Conservation (phyloP, 1,284 basidiomycete genomes). For the Phenoliferia sp. region DNA sequence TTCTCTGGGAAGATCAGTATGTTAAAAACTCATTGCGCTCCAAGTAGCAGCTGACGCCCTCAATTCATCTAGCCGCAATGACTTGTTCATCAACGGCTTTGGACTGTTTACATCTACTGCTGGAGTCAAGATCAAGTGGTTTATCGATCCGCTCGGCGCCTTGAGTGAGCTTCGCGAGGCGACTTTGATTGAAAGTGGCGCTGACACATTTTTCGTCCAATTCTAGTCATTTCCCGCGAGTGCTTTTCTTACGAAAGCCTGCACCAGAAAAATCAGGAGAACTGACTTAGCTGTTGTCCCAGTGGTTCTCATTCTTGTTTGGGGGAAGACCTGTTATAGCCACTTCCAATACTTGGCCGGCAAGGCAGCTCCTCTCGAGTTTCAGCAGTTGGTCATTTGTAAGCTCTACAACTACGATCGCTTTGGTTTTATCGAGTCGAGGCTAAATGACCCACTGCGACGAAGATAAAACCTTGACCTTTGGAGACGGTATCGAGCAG, state of each 20-base stretch:
- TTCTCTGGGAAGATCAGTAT: constrained; percentile 87
- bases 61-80: constrained; percentile 26
- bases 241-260: too few relatives aligned
- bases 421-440: too few relatives aligned
- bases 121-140: constrained; percentile 80
- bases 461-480: constrained; percentile 72
- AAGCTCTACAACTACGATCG: too few relatives aligned
- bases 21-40: background rate
- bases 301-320: constrained; percentile 26
- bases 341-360: constrained; percentile 87
- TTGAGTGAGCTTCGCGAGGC: constrained; percentile 50
- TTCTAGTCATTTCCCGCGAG: background rate
- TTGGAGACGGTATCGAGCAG: constrained; percentile 75
- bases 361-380: constrained; percentile 83
- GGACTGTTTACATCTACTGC: constrained; percentile 83
- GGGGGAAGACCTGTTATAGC: constrained; percentile 59
- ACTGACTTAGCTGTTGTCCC: background rate
- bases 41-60: background rate
- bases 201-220: too few relatives aligned
- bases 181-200: too few relatives aligned
- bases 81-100: constrained; percentile 44
- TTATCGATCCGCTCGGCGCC: constrained; percentile 76
- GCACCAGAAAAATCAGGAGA: too few relatives aligned
- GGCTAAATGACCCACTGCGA: too few relatives aligned
- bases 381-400: constrained; percentile 85